phyloP scores from a whole-genome alignment of 441 rosid genomes.

The Pelargonium citronellum region DNA sequence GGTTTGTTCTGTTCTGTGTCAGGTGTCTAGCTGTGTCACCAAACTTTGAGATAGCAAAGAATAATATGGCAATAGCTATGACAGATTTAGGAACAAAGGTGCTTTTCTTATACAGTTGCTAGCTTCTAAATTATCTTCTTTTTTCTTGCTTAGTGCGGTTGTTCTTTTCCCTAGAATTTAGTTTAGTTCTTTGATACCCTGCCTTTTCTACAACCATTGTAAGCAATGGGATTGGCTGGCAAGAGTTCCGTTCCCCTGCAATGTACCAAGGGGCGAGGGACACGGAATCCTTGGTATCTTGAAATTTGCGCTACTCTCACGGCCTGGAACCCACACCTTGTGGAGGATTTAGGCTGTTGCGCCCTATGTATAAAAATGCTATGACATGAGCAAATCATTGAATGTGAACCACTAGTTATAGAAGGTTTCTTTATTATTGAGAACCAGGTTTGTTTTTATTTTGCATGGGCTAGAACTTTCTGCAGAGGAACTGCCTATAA shows the following conservation, averaged over 20 bases:
- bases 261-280: background rate
- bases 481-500: background rate
- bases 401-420: background rate
- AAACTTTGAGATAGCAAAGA: conserved; percentile 97
- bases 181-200: conserved; percentile 3
- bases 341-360: background rate
- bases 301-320: too few species aligned
- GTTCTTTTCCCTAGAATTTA: conserved; percentile 3
- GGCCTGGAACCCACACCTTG: background rate
- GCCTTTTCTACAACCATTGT: conserved; percentile 7
- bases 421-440: background rate
- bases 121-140: background rate
- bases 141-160: background rate
- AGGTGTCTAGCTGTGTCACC: conserved; percentile 99
- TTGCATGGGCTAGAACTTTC: background rate
- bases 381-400: background rate
- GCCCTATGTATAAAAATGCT: background rate
- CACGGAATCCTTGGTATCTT: too few species aligned
- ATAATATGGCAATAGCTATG: conserved; percentile 98
- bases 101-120: conserved; percentile 15
- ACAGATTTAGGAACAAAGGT: conserved; percentile 99
- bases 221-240: conserved; percentile 2
- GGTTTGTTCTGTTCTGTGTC: conserved; percentile 21
- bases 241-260: background rate
- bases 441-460: conserved; percentile 2